Base-by-base conservation (phyloP, 2,329 filamentous ascomycete genomes). In the Hysterium pulicare region DNA sequence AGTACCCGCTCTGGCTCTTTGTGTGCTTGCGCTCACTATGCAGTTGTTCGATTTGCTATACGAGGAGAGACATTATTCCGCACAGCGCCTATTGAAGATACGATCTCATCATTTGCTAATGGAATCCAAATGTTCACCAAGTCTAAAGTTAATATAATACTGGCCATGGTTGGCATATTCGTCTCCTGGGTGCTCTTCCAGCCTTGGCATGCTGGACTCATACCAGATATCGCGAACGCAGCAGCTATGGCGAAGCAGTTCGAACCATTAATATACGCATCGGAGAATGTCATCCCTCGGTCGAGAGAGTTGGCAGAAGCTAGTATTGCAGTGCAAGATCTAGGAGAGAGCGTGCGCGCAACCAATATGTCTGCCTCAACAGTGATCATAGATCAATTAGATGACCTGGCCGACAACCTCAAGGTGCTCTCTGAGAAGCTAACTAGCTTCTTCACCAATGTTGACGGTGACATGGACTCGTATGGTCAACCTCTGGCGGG, bases 241-340 rank as follows among this genome's bases (percentile, higher is more conserved):
- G 90, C 90, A 3, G 84, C 86, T 39, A 81, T 97, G 51, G 90
- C 90, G 37, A 88, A 88, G 56, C 89, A 89, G 8, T 95, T 96
- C 59, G 91, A 96, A 65, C 91, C 91, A 5, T 77, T 96, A 33
- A 94, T 97, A 48, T 93, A 93, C 71, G 95, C 94, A 62, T 95
- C 90, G 0, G 90, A 96, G 59, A 86, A 90, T 61, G 90, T 90
- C 7, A 83, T 90, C 33, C 79, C 83, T 28, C 90, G 95, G 60
- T 89, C 95, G 31, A 83, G 85, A 44, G 88, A 94, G 50, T 73
- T 97, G 37, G 90, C 95, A 66, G 89, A 93, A 41, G 95, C 90
- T 0, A 88, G 90, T 33, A 84, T 95, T 23, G 91, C 91, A 1
- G 90, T 97, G 20, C 95, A 90, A 87, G 91, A 97, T 63, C 76